These are phyloP conservation scores for Fusarium guadeloupense DNA, from an alignment of 2,329 filamentous ascomycete genomes.

Conservation along the genomic window DNA sequence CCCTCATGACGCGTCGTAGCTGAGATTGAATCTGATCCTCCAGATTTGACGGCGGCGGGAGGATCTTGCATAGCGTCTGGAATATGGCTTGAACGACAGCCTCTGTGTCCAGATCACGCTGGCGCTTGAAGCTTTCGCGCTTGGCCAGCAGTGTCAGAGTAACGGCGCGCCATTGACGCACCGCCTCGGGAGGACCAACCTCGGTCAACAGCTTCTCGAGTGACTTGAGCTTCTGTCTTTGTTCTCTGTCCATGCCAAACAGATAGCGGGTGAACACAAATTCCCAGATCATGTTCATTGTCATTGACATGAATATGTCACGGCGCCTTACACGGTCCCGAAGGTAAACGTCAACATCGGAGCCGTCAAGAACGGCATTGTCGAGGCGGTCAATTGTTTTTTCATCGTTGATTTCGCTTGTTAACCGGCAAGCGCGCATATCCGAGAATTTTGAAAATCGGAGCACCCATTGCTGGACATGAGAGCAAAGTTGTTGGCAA, in stretches of 20 bases:
- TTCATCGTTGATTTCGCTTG: conserved; percentile 86
- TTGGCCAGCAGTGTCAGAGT: conserved; percentile 89
- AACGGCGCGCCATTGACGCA: conserved; percentile 95
- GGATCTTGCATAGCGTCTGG: conserved; percentile 81
- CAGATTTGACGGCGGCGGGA: conserved; percentile 85
- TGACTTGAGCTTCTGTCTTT: conserved; percentile 95
- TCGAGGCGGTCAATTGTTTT: conserved; percentile 94
- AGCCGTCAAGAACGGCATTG: conserved; percentile 92
- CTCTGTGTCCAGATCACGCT: conserved; percentile 90
- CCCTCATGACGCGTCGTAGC: conserved; percentile 84
- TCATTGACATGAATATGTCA: conserved; percentile 98
- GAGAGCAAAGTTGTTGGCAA: conserved; percentile 93
- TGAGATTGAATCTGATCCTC: conserved; percentile 84
- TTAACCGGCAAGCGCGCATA: conserved; percentile 84
- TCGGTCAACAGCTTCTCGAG: conserved; percentile 92
- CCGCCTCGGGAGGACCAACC: conserved; percentile 86
- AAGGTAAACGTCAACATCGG: conserved; percentile 89
- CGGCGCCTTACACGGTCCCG: conserved; percentile 86
- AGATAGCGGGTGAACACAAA: conserved; percentile 98
- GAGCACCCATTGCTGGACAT: conserved; percentile 97
- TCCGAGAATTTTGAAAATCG: conserved; percentile 99
- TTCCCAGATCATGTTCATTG: conserved; percentile 99
- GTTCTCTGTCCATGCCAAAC: conserved; percentile 98
- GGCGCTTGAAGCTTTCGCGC: conserved; percentile 79
- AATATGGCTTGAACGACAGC: conserved; percentile 90